phyloP scores from a whole-genome alignment of 2,329 filamentous ascomycete species.

The Ophiostoma sp. region DNA sequence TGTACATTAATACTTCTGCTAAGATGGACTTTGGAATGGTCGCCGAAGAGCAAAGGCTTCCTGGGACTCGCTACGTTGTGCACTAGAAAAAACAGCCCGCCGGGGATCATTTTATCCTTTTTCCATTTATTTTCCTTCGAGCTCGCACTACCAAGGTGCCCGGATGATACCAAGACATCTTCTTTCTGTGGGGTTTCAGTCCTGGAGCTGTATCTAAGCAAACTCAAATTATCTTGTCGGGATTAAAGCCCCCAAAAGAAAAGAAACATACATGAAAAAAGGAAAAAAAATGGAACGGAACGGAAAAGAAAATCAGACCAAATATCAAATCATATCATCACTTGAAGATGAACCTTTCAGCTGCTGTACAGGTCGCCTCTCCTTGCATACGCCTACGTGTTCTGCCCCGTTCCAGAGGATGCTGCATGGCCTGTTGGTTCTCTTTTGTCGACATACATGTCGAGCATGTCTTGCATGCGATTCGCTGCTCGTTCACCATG shows the following conservation, averaged over 20 bases:
- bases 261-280: background rate
- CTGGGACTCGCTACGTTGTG: background rate
- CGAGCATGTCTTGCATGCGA: background rate
- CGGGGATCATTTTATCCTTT: slow-evolving; percentile 6
- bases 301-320: background rate
- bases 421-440: background rate
- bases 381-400: background rate
- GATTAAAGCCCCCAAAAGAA: background rate
- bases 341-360: background rate
- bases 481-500: too few relatives aligned
- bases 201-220: background rate
- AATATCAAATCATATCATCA: too few relatives aligned
- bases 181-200: too few relatives aligned
- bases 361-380: background rate
- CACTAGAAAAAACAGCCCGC: background rate
- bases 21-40: background rate
- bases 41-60: background rate
- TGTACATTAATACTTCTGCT: background rate
- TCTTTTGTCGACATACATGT: background rate
- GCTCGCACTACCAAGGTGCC: background rate
- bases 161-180: background rate
- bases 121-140: background rate
- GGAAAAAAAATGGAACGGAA: background rate
- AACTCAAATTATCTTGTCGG: too few relatives aligned
- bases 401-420: background rate